Percentiles rank a stretch among this genome's conserved stretches.
Evolutionary conservation across 331 rosid species (phyloP).

Genomic region (Malus hybrid): DNA sequence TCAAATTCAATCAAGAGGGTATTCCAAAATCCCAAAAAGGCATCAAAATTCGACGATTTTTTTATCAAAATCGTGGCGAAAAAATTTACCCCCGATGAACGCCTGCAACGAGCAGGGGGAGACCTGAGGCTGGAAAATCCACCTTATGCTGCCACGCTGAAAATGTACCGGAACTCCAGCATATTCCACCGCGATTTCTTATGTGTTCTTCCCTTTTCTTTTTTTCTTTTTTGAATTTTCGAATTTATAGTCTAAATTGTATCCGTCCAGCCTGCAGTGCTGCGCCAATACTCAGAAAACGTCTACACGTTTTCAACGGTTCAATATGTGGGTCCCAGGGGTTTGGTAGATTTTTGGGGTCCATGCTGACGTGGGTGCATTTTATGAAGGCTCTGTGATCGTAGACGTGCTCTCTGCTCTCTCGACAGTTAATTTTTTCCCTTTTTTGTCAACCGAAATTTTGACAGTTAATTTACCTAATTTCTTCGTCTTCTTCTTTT

Average conservation of each 20-base stretch:
- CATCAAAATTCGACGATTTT: constrained; percentile 8
- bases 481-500: no score
- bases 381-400: no score
- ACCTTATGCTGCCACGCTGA: constrained; percentile 24
- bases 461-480: no score
- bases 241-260: neutral
- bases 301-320: neutral
- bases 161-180: constrained; percentile 29
- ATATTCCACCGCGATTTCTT: constrained; percentile 7
- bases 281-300: neutral
- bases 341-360: neutral
- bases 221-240: neutral
- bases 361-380: neutral
- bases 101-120: constrained; percentile 17
- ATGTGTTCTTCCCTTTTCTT: neutral
- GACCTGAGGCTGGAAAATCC: constrained; percentile 33
- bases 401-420: neutral
- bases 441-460: neutral
- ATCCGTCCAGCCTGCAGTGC: neutral
- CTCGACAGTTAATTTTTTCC: neutral
- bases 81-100: constrained; percentile 25
- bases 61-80: neutral
- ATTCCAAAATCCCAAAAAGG: neutral
- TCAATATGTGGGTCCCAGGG: neutral
- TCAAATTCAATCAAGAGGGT: constrained; percentile 1